Evolutionary conservation across 257 asterid species (phyloP).

Genomic region (Verbena officinalis): DNA sequence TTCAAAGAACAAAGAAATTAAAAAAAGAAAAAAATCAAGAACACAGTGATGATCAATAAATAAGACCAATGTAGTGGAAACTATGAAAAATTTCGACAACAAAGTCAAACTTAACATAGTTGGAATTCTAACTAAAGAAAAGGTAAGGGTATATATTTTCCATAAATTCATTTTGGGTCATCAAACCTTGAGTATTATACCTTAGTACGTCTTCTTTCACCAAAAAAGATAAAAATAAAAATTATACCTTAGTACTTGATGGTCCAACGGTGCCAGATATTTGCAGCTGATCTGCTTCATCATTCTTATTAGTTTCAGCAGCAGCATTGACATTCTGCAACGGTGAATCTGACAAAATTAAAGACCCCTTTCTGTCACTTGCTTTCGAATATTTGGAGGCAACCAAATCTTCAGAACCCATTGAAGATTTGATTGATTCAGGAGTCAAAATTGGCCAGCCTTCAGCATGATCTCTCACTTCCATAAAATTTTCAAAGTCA

Average conservation of each 20-base stretch:
- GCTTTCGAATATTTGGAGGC: constrained; percentile 41
- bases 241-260: constrained; percentile 71
- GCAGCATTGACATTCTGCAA: constrained; percentile 42
- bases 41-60: constrained; percentile 5
- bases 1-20: constrained; percentile 9
- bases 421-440: constrained; percentile 39
- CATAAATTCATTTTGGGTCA: background rate
- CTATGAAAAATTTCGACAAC: constrained; percentile 3
- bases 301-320: constrained; percentile 40
- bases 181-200: constrained; percentile 44
- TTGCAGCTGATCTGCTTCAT: constrained; percentile 44
- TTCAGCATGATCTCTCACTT: constrained; percentile 42
- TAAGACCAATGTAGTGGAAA: background rate
- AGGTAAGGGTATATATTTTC: background rate
- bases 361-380: constrained; percentile 39
- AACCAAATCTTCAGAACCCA: constrained; percentile 38
- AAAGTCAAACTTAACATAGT: background rate
- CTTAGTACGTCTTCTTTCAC: too few species aligned
- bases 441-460: constrained; percentile 41
- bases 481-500: constrained; percentile 54
- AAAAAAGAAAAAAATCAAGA: background rate
- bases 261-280: constrained; percentile 36
- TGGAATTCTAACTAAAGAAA: constrained; percentile 11
- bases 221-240: too few species aligned
- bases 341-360: constrained; percentile 37